A percentile compares a stretch with the other conserved stretches of the same genome.
Evolutionary conservation across 1,284 basidiomycete genomes (phyloP).

Genomic region (Microbotryum silenes-acaulis): DNA sequence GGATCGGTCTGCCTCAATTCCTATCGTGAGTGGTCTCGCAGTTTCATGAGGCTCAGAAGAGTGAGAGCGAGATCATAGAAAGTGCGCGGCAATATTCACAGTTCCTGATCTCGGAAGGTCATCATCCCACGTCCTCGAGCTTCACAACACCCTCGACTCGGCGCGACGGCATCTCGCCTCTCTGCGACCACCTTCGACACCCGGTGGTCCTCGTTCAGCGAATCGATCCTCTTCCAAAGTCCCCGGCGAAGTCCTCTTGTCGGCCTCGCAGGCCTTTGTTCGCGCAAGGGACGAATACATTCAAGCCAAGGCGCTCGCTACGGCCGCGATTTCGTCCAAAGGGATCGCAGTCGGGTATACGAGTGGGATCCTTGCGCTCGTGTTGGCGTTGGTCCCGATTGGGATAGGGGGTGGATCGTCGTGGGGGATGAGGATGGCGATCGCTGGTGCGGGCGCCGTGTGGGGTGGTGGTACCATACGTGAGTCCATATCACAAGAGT

Average conservation of each 20-base stretch:
- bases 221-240: conserved; percentile 40
- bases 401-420: conserved; percentile 43
- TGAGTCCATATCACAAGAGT: conserved; percentile 1
- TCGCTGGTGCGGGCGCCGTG: conserved; percentile 13
- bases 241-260: conserved; percentile 9
- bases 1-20: conserved; percentile 81
- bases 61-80: no score
- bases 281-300: conserved; percentile 6
- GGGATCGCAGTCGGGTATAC: conserved; percentile 77
- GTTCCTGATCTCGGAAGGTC: no score
- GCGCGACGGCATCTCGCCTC: no score
- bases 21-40: conserved; percentile 44
- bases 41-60: not conserved
- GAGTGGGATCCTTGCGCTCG: conserved; percentile 58
- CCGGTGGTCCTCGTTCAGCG: no score
- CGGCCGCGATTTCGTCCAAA: conserved; percentile 67
- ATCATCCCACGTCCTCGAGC: no score
- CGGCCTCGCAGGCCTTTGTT: conserved; percentile 5
- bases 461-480: conserved; percentile 19
- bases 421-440: conserved; percentile 10
- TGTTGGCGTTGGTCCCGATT: conserved; percentile 66
- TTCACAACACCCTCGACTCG: no score
- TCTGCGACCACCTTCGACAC: no score
- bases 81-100: no score
- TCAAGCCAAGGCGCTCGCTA: conserved; percentile 38